Evolutionary conservation across 495 filamentous ascomycete species (phyloP).

Genomic region (Aspergillus sparsus): DNA sequence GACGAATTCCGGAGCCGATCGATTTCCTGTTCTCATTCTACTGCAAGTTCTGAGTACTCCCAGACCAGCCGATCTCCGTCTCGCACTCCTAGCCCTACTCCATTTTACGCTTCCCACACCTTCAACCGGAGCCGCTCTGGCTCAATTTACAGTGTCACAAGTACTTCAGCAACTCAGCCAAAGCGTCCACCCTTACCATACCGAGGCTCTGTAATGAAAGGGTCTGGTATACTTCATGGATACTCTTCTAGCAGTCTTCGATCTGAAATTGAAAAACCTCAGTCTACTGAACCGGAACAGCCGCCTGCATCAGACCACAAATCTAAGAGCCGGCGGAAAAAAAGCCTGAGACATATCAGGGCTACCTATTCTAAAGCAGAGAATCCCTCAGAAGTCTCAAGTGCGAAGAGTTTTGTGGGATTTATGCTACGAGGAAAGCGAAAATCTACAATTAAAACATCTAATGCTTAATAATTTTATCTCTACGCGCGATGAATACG

Average conservation of each 20-base stretch:
- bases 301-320: constrained; percentile 17
- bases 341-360: constrained; percentile 23
- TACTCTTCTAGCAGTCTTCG: constrained; percentile 63
- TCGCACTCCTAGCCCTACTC: constrained; percentile 24
- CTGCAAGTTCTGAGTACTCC: constrained; percentile 24
- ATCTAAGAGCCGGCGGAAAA: constrained; percentile 22
- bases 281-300: constrained; percentile 12
- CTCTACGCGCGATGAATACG: constrained; percentile 6
- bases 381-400: constrained; percentile 20
- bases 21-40: constrained; percentile 27
- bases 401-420: constrained; percentile 39
- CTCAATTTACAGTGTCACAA: constrained; percentile 33
- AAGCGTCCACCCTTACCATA: constrained; percentile 31
- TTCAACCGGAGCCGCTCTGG: constrained; percentile 29
- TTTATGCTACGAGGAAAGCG: constrained; percentile 38
- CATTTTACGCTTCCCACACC: constrained; percentile 18
- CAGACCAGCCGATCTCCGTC: constrained; percentile 30
- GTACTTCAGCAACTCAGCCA: constrained; percentile 11
- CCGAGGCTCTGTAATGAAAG: constrained; percentile 34
- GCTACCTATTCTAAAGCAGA: constrained; percentile 8
- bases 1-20: constrained; percentile 25
- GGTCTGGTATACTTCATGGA: constrained; percentile 69
- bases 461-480: constrained; percentile 29
- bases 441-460: constrained; percentile 26
- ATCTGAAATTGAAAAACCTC: constrained; percentile 59